These are phyloP conservation scores for Conticribra guillardii DNA, from an alignment of 108 stramenopile species.

Conservation along the genomic window DNA sequence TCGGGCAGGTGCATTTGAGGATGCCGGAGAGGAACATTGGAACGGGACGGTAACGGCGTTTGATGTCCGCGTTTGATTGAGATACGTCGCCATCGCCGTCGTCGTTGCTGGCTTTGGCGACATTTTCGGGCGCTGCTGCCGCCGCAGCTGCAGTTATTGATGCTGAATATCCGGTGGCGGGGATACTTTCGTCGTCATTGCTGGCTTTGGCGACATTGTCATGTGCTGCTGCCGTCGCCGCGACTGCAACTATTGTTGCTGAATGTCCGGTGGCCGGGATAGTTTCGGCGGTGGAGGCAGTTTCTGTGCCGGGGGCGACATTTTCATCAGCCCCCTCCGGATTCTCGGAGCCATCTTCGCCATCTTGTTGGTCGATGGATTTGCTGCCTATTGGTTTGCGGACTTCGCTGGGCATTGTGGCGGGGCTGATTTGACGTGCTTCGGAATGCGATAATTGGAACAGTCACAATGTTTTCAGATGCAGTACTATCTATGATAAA, in stretches of 20 bases:
- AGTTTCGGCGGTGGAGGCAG: background rate
- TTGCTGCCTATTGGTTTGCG: too few relatives aligned
- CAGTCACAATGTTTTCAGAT: too few relatives aligned
- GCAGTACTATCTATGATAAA: too few relatives aligned
- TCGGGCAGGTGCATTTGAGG: slow-evolving; percentile 65
- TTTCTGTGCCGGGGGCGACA: too few relatives aligned
- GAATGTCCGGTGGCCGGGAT: too few relatives aligned
- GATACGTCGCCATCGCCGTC: background rate
- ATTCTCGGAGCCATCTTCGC: too few relatives aligned
- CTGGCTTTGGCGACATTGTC: background rate
- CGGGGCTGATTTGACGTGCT: too few relatives aligned
- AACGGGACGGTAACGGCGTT: too few relatives aligned
- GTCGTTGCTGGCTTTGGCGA: background rate
- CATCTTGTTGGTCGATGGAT: too few relatives aligned
- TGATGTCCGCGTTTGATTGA: background rate
- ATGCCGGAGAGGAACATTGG: background rate
- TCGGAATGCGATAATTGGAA: too few relatives aligned
- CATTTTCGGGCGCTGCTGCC: background rate
- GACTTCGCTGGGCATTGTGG: too few relatives aligned
- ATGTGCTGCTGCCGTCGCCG: background rate
- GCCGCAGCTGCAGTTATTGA: background rate
- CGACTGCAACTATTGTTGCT: background rate
- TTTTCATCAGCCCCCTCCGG: background rate
- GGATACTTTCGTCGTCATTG: background rate
- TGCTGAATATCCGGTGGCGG: background rate